These are phyloP conservation scores for Arabidopsis hybrid DNA, from an alignment of 441 rosid species.

Conservation along the genomic window DNA sequence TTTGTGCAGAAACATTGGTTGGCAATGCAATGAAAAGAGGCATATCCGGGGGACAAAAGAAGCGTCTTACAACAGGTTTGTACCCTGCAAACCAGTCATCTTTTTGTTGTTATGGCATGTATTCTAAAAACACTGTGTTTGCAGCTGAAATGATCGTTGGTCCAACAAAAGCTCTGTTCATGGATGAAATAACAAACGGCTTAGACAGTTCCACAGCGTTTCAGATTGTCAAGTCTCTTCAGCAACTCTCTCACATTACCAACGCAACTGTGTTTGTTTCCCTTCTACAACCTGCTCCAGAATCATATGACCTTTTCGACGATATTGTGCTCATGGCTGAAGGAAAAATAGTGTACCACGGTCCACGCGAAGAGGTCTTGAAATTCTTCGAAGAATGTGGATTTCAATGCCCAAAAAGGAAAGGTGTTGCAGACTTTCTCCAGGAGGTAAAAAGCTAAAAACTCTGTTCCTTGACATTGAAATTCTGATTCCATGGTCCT, in stretches of 20 bases:
- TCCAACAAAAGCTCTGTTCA: constrained; percentile 63
- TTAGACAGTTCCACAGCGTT: constrained; percentile 75
- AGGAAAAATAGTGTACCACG: constrained; percentile 65
- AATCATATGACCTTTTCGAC: constrained; percentile 68
- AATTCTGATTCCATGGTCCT: neutral
- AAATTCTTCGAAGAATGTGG: constrained; percentile 66
- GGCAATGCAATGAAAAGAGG: constrained; percentile 68
- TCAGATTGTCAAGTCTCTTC: constrained; percentile 66
- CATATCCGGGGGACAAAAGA: constrained; percentile 70
- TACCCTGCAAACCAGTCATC: neutral
- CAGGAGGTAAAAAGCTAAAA: constrained; percentile 54
- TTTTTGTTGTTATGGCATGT: constrained; percentile 4
- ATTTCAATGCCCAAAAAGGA: constrained; percentile 68
- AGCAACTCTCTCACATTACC: constrained; percentile 60
- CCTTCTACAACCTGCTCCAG: constrained; percentile 73
- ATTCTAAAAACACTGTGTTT: constrained; percentile 32
- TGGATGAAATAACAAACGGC: constrained; percentile 80
- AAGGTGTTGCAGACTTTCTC: constrained; percentile 70
- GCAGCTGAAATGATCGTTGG: constrained; percentile 66
- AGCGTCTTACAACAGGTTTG: constrained; percentile 64
- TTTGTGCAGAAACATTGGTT: constrained; percentile 61
- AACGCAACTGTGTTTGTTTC: constrained; percentile 63
- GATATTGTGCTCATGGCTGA: constrained; percentile 68
- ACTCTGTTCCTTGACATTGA: neutral
- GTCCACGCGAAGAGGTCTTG: constrained; percentile 51